Conservation (phyloP, 2,329 filamentous ascomycete species). For the Ilyonectria robusta region DNA sequence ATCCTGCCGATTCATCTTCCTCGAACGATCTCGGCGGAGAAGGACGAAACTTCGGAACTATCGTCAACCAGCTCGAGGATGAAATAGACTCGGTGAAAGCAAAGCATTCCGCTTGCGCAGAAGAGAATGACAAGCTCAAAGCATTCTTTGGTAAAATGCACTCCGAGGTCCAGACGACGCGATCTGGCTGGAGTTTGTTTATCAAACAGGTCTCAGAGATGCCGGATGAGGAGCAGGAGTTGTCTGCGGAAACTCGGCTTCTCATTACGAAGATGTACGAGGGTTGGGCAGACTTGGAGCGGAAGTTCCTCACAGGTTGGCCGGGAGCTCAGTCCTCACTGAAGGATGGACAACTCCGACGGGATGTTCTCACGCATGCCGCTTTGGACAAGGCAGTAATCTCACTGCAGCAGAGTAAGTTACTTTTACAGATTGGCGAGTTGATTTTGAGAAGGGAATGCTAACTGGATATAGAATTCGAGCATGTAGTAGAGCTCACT, state of each 20-base stretch:
- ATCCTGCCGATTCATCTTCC: not conserved
- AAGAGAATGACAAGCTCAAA: not conserved
- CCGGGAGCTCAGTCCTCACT: not conserved
- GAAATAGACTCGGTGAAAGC: not conserved
- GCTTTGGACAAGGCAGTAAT: constrained; percentile 2
- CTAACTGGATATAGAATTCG: not conserved
- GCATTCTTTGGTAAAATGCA: not conserved
- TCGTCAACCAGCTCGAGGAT: not conserved
- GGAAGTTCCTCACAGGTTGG: not conserved
- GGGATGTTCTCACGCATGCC: not conserved
- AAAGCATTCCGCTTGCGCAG: not conserved
- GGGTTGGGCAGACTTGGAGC: not conserved
- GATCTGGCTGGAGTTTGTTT: not conserved
- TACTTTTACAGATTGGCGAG: not conserved
- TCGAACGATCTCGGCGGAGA: not conserved
- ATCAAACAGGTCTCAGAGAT: not conserved
- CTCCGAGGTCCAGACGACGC: not conserved
- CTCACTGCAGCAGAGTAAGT: not conserved
- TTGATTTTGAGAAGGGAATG: not conserved
- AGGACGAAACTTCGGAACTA: not conserved
- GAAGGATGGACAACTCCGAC: not conserved
- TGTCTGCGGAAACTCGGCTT: not conserved
- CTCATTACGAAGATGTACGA: constrained; percentile 1
- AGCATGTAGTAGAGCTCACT: not conserved
- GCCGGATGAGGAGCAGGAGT: not conserved